phyloP scores from a whole-genome alignment of 495 filamentous ascomycete genomes.

The Wilcoxina mikolae region DNA sequence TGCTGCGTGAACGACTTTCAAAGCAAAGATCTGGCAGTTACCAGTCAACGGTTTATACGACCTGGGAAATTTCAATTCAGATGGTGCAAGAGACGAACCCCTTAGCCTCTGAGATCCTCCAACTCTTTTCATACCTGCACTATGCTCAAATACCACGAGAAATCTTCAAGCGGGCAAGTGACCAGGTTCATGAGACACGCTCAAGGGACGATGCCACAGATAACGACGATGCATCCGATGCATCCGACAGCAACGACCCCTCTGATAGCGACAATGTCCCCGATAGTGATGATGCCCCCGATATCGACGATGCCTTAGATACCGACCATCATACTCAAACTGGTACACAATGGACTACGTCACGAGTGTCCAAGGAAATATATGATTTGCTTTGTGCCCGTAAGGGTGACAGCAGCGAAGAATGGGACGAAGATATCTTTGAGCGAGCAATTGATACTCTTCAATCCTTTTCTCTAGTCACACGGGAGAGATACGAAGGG shows the following conservation, averaged over 20 bases:
- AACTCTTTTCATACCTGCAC: conserved; percentile 6
- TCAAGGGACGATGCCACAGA: too few species aligned
- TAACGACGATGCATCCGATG: too few species aligned
- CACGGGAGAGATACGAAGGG: background rate
- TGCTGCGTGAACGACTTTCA: background rate
- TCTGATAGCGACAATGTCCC: too few species aligned
- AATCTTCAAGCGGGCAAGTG: conserved; percentile 9
- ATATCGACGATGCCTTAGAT: too few species aligned
- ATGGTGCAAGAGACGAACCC: background rate
- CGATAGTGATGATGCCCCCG: too few species aligned
- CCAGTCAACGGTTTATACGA: conserved; percentile 5
- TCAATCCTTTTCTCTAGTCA: conserved; percentile 8
- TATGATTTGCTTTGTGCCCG: background rate
- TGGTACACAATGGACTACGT: background rate
- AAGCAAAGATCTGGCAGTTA: background rate
- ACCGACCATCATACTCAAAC: too few species aligned
- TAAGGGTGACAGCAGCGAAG: background rate
- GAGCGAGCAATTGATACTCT: conserved; percentile 3
- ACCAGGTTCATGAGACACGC: background rate
- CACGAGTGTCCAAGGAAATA: background rate
- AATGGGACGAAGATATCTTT: conserved; percentile 4
- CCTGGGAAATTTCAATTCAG: conserved; percentile 13
- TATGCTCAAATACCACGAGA: conserved; percentile 9
- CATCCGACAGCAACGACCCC: background rate
- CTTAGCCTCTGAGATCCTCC: conserved; percentile 1